Evolutionary conservation across 495 filamentous ascomycete species (phyloP), one percentile per base, ranked within the genome.

Genomic region (Penicillium verhagenii): DNA sequence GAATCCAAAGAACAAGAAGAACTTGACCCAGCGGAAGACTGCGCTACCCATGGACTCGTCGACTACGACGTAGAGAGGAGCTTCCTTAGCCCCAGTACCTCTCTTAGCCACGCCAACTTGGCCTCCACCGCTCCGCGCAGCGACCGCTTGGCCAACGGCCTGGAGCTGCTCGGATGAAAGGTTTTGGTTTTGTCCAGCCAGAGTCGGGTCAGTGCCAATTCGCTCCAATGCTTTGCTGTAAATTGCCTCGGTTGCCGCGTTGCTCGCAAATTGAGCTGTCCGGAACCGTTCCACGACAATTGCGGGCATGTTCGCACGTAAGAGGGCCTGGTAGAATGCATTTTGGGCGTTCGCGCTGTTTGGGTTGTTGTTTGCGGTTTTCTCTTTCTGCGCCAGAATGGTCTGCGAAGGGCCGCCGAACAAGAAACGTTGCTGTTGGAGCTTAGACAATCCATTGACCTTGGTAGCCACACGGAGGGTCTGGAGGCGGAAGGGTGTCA

Each of bases 41-140:
- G 77, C 78, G 56, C 82, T 84, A 47, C 89, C 84, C 31, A 88
- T 75, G 14, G 90, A 88, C 64, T 98, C 92, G 56, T 97, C 92
- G n/a, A 97, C 91, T 18, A 97, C 91, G 18, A 98, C 94, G 65
- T 97, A 90, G 31, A 97, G 77, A 13, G 92, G 94, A 39, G 84
- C 81, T 31, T 85, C 84, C 72, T 92, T 93, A 3, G 77, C 85
- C 40, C 90, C 90, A 33, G 79, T 81, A 23, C 86, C 84, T 60
- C 66, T 72, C 21, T 38, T 50, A 63, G 64, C 71, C 52, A 68
- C 69, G 52, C 72, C 73, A 35, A 74, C 78, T 64, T 87, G 87
- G 50, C 83, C 82, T 31, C 90, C 91, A 37, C 81, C 76, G 38
- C 79, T 81, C 21, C 84, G 83, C 53, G 92, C 91, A 47, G 88